Conservation (phyloP, 2,329 filamentous ascomycete species). For the Aphanocladium album region DNA sequence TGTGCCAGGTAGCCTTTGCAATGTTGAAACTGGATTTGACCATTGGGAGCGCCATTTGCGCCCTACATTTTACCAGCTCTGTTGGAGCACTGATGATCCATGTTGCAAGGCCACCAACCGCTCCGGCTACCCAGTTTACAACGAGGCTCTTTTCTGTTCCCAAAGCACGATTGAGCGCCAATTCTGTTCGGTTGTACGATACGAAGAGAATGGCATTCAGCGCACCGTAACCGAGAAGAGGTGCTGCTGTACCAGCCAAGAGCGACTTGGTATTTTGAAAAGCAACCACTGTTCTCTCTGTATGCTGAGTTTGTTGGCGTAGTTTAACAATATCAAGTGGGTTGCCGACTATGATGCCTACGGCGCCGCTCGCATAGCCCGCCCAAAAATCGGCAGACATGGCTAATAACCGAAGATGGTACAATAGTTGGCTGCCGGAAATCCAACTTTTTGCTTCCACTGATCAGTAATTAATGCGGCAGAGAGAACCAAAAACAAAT, state of each 20-base stretch:
- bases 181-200: conserved; percentile 80
- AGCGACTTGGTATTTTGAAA: conserved; percentile 35
- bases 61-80: conserved; percentile 84
- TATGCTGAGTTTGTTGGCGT: conserved; percentile 61
- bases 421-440: neutral
- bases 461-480: neutral
- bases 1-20: conserved; percentile 53
- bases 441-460: neutral
- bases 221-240: conserved; percentile 83
- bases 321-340: conserved; percentile 64
- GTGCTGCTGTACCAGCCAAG: conserved; percentile 69
- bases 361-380: conserved; percentile 80
- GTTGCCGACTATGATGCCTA: conserved; percentile 84
- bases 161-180: conserved; percentile 45
- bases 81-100: conserved; percentile 85
- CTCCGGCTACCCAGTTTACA: conserved; percentile 75
- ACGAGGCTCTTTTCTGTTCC: conserved; percentile 44
- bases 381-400: conserved; percentile 95
- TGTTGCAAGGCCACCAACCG: conserved; percentile 74
- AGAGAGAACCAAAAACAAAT: too few species aligned
- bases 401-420: neutral
- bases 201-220: conserved; percentile 88
- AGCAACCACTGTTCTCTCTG: conserved; percentile 17
- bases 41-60: conserved; percentile 55
- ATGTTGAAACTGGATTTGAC: conserved; percentile 57